Base-by-base conservation (phyloP, 768 basidiomycete genomes). In the Mycena rosella region DNA sequence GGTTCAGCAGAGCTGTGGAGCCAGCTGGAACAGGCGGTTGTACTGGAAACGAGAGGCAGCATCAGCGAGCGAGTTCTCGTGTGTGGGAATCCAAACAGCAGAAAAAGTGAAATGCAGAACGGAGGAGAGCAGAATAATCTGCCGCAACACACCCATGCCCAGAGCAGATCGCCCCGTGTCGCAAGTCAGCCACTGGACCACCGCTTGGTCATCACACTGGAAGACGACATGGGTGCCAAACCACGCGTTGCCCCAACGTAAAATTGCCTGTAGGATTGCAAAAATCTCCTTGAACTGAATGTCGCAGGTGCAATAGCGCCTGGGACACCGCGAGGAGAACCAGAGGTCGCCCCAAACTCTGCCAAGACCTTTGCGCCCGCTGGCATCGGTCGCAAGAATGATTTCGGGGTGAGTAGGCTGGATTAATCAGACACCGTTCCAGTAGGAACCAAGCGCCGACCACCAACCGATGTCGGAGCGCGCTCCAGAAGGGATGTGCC, bases 241-340 rank as follows among this genome's bases (percentile, higher is more conserved):
- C 44, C 44, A 36, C 34, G 34, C 34, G 34, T 36, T 15, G 15
- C 34, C 34, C 34, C 34, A 36, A 70, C 60, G 24, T 2, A 78
- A 53, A 34, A 77, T 71, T 4, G 78, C 76, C 13, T 79, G 74
- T 2, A 79, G 65, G 1, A 81, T 73, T 0, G 80, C 78, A 52
- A 59, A 74, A 0, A 77, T 53, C 59, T 80, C 79, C 59, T 81
- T 81, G 70, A 78, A 76, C 53, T 79, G 77, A 18, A 81, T 81
- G 53, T 80, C 73, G 0, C 59, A 34, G 0, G n/a, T 15, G 20
- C 72, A 71, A 36, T 69, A 74, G 34, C 73, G 75, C 1, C 74
- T 52, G 26, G 80, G 76, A 14, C 67, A 45, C 0, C 72, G 64
- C 0, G 72, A 54, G 1, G 76, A 72, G 65, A 78, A 81, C 77